Base-by-base conservation (phyloP, 176 grass and related monocot species). In the Cymbopogon citratus region DNA sequence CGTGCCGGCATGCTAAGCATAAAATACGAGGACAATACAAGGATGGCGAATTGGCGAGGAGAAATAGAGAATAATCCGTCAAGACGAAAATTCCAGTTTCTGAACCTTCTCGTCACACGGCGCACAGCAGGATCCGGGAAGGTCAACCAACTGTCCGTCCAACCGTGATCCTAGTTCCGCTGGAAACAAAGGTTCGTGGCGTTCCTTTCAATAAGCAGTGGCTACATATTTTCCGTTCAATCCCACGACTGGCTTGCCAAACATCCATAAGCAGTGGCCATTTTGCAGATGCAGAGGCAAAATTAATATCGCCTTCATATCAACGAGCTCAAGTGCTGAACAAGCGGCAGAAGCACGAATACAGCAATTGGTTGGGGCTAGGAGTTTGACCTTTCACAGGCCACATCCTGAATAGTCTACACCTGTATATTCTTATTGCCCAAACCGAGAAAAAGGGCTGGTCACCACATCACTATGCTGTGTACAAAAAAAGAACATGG, bases 391-490 rank as follows among this genome's bases (percentile, higher is more conserved):
- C 40, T 27, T 40, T 3, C 29, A 60, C 13, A 74, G 39, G 63
- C 5, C 48, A 51, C 57, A 16, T 74, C 46, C 75, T 46, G 71
- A 83, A 83, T 75, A 62, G 70, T 80, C 54, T 75, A 60, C 51
- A 12, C 25, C 9, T 49, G 38, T 43, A 39, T 25, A 78, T 60
- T 69, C 68, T 90, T 86, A 86, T 90, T 90, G 62, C 74, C 82
- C 80, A 73, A 29, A 73, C 69, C 25, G 27, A 81, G 45, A 72
- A 86, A 79, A 12, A 78, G 9, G 61, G 48, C 39, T 51, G 12
- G 21, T 21, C 65, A 28, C 24, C 52, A 29, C 84, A 75, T 60
- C 45, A 61, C 27, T 38, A 63, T 16, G 43, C 49, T 12, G 10
- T 77, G 66, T 62, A 69, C 31, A 69, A 59, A 82, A 41, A 86